phyloP scores from a whole-genome alignment of 257 asterid genomes.

The Penstemon newberryi region DNA sequence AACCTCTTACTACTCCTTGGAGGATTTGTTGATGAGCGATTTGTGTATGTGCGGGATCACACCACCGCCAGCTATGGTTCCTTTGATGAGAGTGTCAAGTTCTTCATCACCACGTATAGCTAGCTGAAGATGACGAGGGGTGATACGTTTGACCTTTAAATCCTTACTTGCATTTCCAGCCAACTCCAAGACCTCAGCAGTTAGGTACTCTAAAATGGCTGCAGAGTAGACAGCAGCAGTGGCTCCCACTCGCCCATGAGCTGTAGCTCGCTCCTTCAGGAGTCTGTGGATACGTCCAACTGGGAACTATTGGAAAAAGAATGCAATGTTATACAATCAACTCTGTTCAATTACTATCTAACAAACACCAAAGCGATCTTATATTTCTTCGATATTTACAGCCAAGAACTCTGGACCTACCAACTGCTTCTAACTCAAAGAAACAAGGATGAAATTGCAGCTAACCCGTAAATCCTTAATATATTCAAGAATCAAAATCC shows the following conservation, averaged over 20 bases:
- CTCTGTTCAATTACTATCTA: background rate
- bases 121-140: conserved; percentile 49
- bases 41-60: conserved; percentile 56
- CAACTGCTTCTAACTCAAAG: background rate
- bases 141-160: conserved; percentile 52
- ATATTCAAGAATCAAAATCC: background rate
- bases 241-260: conserved; percentile 51
- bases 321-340: background rate
- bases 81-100: too few species aligned
- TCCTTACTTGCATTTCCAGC: conserved; percentile 57
- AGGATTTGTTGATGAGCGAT: conserved; percentile 52
- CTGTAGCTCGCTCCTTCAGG: conserved; percentile 44
- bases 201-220: conserved; percentile 42
- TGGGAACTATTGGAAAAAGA: conserved; percentile 36
- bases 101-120: too few species aligned
- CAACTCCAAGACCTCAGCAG: conserved; percentile 50
- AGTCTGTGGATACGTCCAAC: conserved; percentile 56
- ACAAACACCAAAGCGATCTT: background rate
- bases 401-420: background rate
- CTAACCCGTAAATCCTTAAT: background rate
- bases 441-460: background rate
- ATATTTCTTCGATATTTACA: background rate
- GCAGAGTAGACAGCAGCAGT: conserved; percentile 27
- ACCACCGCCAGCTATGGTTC: conserved; percentile 44
- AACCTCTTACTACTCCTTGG: conserved; percentile 36